A percentile compares a stretch with the other conserved stretches of the same genome.
phyloP scores from a whole-genome alignment of 1,284 basidiomycete genomes.

The Ustilago loliicola region DNA sequence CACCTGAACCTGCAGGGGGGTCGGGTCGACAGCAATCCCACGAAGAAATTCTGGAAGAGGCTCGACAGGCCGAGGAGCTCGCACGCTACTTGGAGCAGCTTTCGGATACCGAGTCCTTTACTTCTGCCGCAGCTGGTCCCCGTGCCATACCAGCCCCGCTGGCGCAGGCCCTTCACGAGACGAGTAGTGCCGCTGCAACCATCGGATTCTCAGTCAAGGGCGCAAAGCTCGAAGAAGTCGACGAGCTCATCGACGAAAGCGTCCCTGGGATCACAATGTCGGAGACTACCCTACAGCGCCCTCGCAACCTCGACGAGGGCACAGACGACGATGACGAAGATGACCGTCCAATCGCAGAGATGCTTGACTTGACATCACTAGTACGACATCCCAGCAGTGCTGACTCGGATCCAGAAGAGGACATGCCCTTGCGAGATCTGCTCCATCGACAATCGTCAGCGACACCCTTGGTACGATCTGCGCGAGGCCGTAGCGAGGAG shows the following conservation, averaged over 20 bases:
- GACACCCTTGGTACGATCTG: neutral
- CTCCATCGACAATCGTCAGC: conserved; percentile 21
- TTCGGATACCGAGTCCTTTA: conserved; percentile 7
- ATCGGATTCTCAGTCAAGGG: neutral
- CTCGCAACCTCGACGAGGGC: neutral
- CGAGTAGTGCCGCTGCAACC: neutral
- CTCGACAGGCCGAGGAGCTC: conserved; percentile 26
- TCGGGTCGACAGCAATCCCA: neutral
- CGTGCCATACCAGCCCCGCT: neutral
- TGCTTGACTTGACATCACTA: neutral
- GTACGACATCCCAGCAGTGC: conserved; percentile 7
- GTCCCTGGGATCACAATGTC: too few species aligned
- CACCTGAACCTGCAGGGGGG: neutral
- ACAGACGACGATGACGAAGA: conserved; percentile 22
- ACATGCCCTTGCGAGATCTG: conserved; percentile 39
- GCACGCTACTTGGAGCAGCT: conserved; percentile 18
- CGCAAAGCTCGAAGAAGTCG: conserved; percentile 5
- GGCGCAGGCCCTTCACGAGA: neutral
- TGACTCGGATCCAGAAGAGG: conserved; percentile 42
- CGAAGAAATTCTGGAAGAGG: conserved; percentile 17
- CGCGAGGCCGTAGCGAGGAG: neutral
- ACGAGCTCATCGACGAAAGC: conserved; percentile 14
- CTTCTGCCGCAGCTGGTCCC: neutral
- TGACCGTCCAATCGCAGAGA: conserved; percentile 15
- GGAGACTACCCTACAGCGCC: neutral